Evolutionary conservation across 495 filamentous ascomycete species (phyloP).

Genomic region (Glonium stellatum): DNA sequence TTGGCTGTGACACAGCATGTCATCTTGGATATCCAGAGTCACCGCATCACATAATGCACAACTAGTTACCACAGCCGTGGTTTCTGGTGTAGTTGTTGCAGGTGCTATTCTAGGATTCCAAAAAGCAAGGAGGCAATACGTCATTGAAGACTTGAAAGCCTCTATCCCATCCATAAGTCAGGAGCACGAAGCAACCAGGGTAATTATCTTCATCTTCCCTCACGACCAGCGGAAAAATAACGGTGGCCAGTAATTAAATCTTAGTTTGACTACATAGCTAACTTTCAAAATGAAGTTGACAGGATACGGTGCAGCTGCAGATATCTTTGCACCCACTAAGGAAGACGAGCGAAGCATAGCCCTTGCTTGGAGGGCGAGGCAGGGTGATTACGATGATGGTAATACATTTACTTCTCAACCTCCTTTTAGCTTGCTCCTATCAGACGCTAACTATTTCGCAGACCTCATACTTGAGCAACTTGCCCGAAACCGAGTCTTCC

Average conservation of each 20-base stretch:
- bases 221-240: background rate
- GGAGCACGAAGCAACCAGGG: slow-evolving; percentile 32
- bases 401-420: slow-evolving; percentile 15
- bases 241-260: background rate
- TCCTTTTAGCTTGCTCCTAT: background rate
- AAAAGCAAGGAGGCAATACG: slow-evolving; percentile 30
- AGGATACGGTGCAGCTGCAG: slow-evolving; percentile 61
- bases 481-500: slow-evolving; percentile 87
- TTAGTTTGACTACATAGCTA: slow-evolving; percentile 7
- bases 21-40: slow-evolving; percentile 51
- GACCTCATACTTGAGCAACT: slow-evolving; percentile 94
- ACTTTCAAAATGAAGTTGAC: slow-evolving; percentile 56
- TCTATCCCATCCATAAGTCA: slow-evolving; percentile 36
- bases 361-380: slow-evolving; percentile 71
- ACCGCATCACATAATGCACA: slow-evolving; percentile 53
- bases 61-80: slow-evolving; percentile 66
- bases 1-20: slow-evolving; percentile 36
- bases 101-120: slow-evolving; percentile 50
- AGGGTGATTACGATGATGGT: slow-evolving; percentile 90
- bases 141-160: slow-evolving; percentile 34
- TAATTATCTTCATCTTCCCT: slow-evolving; percentile 12
- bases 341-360: slow-evolving; percentile 72
- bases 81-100: slow-evolving; percentile 69
- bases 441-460: slow-evolving; percentile 29
- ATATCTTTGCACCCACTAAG: slow-evolving; percentile 46